Conservation (phyloP, 805 yeast species). For the Kodamaea fukazawae region DNA sequence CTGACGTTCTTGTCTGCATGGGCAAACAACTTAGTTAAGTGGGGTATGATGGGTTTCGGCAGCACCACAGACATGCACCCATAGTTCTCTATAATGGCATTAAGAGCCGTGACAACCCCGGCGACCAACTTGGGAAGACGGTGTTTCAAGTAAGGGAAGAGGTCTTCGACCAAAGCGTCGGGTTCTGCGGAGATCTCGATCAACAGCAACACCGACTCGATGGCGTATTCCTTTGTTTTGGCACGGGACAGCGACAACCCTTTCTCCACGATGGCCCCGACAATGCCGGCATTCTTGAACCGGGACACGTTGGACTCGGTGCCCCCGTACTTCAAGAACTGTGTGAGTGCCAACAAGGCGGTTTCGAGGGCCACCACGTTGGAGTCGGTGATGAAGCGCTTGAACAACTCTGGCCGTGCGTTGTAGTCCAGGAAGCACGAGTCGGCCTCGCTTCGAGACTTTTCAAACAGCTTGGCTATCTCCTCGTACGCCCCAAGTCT, state of each 20-base stretch:
- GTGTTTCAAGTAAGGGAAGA: conserved; percentile 60
- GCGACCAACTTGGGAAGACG: conserved; percentile 77
- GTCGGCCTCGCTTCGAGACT: conserved; percentile 55
- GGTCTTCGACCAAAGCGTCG: conserved; percentile 61
- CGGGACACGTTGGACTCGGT: conserved; percentile 34
- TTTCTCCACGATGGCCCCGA: conserved; percentile 69
- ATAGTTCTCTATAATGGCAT: conserved; percentile 53
- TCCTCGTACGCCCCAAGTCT: conserved; percentile 79
- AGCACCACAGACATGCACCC: conserved; percentile 58
- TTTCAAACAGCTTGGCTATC: conserved; percentile 47
- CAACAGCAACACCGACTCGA: conserved; percentile 58
- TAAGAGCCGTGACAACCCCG: conserved; percentile 57
- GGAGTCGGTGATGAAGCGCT: conserved; percentile 63
- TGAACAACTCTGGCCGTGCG: conserved; percentile 52
- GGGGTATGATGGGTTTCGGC: conserved; percentile 55
- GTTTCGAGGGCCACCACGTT: conserved; percentile 92
- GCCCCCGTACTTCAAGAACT: conserved; percentile 58
- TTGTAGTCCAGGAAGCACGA: conserved; percentile 51
- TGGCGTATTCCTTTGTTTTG: conserved; percentile 65
- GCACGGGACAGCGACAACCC: conserved; percentile 74
- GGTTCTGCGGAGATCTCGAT: conserved; percentile 63
- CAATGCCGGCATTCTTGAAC: conserved; percentile 40
- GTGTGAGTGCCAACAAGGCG: conserved; percentile 57
- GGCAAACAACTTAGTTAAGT: conserved; percentile 65
- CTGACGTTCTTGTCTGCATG: conserved; percentile 89